These are phyloP conservation scores for Nitzschia putrida DNA, from an alignment of 108 stramenopile species.

Conservation along the genomic window DNA sequence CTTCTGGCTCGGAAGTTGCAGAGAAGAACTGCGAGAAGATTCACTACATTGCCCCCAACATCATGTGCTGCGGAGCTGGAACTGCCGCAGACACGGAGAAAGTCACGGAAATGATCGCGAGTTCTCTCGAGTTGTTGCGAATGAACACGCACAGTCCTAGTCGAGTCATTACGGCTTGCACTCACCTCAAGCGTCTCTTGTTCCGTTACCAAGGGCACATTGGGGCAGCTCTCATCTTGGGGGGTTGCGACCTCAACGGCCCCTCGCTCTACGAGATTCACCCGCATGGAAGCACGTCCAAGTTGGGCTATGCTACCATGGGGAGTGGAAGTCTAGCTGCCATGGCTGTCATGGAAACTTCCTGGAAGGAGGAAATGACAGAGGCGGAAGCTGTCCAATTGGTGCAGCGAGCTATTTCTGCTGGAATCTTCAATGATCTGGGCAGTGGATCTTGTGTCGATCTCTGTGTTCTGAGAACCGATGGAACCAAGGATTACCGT, in stretches of 20 bases:
- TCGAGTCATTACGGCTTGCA: constrained; percentile 96
- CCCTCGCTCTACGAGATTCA: constrained; percentile 95
- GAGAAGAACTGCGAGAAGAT: constrained; percentile 99
- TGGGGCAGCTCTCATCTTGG: constrained; percentile 92
- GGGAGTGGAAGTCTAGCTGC: constrained; percentile 97
- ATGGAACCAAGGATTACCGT: constrained; percentile 64
- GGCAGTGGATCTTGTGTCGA: constrained; percentile 95
- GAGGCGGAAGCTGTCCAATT: constrained; percentile 92
- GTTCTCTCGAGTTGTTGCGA: constrained; percentile 93
- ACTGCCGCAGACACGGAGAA: constrained; percentile 99
- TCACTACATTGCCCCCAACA: constrained; percentile 98
- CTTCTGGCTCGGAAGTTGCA: constrained; percentile 91
- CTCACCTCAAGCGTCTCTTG: constrained; percentile 92
- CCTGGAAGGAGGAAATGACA: constrained; percentile 83
- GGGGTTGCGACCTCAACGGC: constrained; percentile 93
- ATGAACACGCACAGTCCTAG: constrained; percentile 81
- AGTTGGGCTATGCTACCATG: constrained; percentile 97
- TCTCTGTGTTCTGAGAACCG: constrained; percentile 88
- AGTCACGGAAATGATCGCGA: constrained; percentile 90
- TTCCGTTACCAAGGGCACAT: constrained; percentile 97
- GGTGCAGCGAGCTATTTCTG: constrained; percentile 91
- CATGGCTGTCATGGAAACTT: constrained; percentile 95
- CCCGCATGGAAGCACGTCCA: constrained; percentile 95
- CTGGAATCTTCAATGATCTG: constrained; percentile 98
- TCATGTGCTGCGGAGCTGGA: constrained; percentile 99